These are phyloP conservation scores for Cenococcum geophilum DNA, from an alignment of 495 filamentous ascomycete genomes.

Conservation along the genomic window DNA sequence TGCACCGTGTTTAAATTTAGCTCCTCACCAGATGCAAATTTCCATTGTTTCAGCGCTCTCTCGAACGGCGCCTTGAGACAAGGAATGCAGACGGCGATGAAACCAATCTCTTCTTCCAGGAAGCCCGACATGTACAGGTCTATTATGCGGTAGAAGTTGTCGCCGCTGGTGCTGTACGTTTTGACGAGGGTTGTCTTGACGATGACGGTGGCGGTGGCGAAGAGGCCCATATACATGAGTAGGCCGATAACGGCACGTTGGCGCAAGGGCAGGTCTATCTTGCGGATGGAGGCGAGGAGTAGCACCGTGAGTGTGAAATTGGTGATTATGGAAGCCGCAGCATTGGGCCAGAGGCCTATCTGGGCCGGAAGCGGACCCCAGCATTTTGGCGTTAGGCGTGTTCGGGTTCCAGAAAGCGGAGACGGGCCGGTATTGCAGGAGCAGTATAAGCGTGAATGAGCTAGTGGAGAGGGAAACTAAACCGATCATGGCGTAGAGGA, in stretches of 20 bases:
- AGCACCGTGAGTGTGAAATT: slow-evolving; percentile 37
- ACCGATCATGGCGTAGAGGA: slow-evolving; percentile 29
- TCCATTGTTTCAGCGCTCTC: not conserved
- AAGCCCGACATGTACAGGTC: not conserved
- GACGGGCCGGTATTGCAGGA: slow-evolving; percentile 34
- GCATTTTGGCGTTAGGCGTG: slow-evolving; percentile 22
- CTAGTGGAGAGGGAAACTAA: too few species aligned
- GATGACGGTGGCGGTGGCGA: slow-evolving; percentile 20
- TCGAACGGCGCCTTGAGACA: slow-evolving; percentile 1
- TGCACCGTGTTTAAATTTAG: not conserved
- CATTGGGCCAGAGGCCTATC: slow-evolving; percentile 26
- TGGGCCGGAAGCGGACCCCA: slow-evolving; percentile 14
- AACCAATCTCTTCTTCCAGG: not conserved
- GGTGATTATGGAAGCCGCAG: slow-evolving; percentile 29
- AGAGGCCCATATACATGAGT: slow-evolving; percentile 38
- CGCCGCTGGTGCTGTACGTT: not conserved
- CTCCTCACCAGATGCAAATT: not conserved
- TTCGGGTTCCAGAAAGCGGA: slow-evolving; percentile 31
- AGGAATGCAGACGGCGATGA: slow-evolving; percentile 1
- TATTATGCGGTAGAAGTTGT: not conserved
- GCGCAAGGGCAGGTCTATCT: slow-evolving; percentile 33
- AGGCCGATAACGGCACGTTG: slow-evolving; percentile 34
- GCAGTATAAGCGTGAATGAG: slow-evolving; percentile 19
- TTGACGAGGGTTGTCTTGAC: not conserved
- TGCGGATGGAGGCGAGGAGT: slow-evolving; percentile 37